Evolutionary conservation across 352 stramenopile genomes (phyloP), one percentile per base, ranked within the genome.

Genomic region (Pythium scleroteichum): DNA sequence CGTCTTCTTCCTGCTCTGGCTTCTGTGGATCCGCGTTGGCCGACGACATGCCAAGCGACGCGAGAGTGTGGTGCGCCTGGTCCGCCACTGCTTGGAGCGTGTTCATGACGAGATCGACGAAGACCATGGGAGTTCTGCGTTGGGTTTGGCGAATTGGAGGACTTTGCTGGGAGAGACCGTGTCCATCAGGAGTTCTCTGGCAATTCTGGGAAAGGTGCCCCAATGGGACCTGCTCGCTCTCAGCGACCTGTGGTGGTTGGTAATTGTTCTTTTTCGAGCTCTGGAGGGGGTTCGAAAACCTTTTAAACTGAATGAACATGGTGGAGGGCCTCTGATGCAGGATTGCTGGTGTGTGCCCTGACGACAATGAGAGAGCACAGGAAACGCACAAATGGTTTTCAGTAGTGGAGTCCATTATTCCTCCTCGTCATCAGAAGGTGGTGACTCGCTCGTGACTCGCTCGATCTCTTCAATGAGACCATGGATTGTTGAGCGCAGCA

Each of bases 381-480:
- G n/a, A n/a, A n/a, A n/a, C n/a, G n/a, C n/a, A n/a, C n/a, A n/a
- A n/a, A n/a, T n/a, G n/a, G n/a, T n/a, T n/a, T n/a, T n/a, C n/a
- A n/a, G n/a, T n/a, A n/a, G n/a, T n/a, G n/a, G n/a, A n/a, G n/a
- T n/a, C n/a, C 19, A 9, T 48, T 58, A 33, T 9, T 58, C 51
- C 2, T 47, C 35, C 6, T 33, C 38, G 23, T 62, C 47, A 9
- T 54, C 33, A 4, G 16, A 9, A 14, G 14, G 2, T 6, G 35
- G 9, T 17, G 41, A 16, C 12, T 55, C 19, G 22, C 50, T 41
- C 12, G 59, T 51, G 53, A 75, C 69, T 4, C 44, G 45, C 41
- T 68, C 63, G 54, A 94, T 88, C 44, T 92, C 83, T 59, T 90
- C 82, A 57, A 94, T 87, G 48, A 93, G 66, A 2, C 81, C 81